Evolutionary conservation across 1,284 basidiomycete genomes (phyloP), one percentile per base, ranked within the genome.

Genomic region (Tilletia indica): DNA sequence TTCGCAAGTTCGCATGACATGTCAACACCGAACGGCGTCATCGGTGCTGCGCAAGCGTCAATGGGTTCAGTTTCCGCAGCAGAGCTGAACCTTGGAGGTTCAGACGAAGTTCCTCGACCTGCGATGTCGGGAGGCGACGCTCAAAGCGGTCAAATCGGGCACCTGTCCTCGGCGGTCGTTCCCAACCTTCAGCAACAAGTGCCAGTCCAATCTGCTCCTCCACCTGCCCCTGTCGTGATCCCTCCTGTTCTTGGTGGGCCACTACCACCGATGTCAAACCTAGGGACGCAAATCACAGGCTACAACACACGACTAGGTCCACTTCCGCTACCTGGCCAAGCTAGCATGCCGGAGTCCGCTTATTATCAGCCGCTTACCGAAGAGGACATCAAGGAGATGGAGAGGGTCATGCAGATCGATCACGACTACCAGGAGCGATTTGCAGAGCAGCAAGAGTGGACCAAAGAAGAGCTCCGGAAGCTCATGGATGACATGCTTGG

Each of bases 271-370:
- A 71, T 74, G 70, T 80, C 79, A 14, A 80, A 77, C 4, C 73
- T 77, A 39, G 80, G 77, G 78, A 87, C 86, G 14, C 86, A 86
- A 8, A 86, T 90, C 71, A 90, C 90, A 81, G 87, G 88, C 36
- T 86, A 87, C 47, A 88, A 89, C 68, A 93, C 91, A 5, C 87
- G 87, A 21, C 87, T 93, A 67, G 88, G 89, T 9, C 85, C 88
- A 69, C 88, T 93, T 1, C 90, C 91, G 3, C 86, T 89, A 56
- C 83, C 86, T 68, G 87, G 89, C 75, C 74, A 82, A 85, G 4
- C 86, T 85, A 6, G 85, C 85, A 64, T 85, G 86, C 2, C 71
- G 36, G 38, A 63, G 11, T 25, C 47, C 86, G 86, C 58, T 80
- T 82, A 56, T 89, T 92, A 68, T 90, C 89, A 2, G n/a, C 74